Conservation (phyloP, 1,139 yeast genomes). For the Nakaseomyces delphensis region DNA sequence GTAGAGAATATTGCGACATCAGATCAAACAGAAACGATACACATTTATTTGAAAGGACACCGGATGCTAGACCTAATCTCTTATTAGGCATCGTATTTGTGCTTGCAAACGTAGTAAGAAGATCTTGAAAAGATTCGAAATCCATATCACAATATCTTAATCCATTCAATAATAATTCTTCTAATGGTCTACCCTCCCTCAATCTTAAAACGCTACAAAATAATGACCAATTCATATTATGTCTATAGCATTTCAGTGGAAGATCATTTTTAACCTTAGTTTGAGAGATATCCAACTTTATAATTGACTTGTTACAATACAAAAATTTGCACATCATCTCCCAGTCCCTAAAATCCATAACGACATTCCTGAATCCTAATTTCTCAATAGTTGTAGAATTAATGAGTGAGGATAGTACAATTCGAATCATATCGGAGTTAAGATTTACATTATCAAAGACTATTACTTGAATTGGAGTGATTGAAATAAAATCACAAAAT, state of each 20-base stretch:
- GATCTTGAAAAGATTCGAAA: constrained; percentile 41
- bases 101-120: constrained; percentile 35
- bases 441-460: constrained; percentile 77
- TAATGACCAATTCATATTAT: constrained; percentile 69
- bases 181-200: constrained; percentile 56
- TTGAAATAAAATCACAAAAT: constrained; percentile 77
- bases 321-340: constrained; percentile 62
- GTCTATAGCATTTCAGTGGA: constrained; percentile 45
- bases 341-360: constrained; percentile 69
- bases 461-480: constrained; percentile 70
- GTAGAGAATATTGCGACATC: constrained; percentile 50
- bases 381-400: constrained; percentile 55
- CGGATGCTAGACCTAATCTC: constrained; percentile 70
- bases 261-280: constrained; percentile 52
- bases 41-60: constrained; percentile 52
- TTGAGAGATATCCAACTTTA: constrained; percentile 73
- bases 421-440: constrained; percentile 71
- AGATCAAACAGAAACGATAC: constrained; percentile 51
- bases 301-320: constrained; percentile 46
- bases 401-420: constrained; percentile 54
- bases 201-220: constrained; percentile 49
- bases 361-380: constrained; percentile 69
- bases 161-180: constrained; percentile 77
- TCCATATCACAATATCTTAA: constrained; percentile 44
- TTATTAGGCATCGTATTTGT: constrained; percentile 24